Evolutionary conservation across 306 rosid genomes (phyloP), one percentile per base, ranked within the genome.

Genomic region (Gleditsia sinensis): DNA sequence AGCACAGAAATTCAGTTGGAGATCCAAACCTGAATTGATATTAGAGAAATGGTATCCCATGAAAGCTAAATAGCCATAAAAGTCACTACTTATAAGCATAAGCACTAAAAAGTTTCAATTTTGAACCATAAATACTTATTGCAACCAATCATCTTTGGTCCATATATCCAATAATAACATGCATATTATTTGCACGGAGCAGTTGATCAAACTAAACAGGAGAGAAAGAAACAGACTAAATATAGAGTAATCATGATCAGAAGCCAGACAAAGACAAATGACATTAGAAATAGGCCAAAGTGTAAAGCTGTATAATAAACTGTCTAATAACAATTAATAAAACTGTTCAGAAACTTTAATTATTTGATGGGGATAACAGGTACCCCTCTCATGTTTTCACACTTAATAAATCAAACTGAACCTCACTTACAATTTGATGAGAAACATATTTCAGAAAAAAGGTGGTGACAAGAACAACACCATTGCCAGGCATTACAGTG

Each of bases 381-480:
- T 65, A 83, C 75, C 86, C 89, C 86, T 75, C 78, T 81, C 75
- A 84, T 78, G 88, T 86, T 88, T 63, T 73, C 96, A 90, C 90
- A 84, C 91, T 72, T 84, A 77, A 80, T 70, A 74, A 86, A 86
- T 82, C 82, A 86, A 85, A 88, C 82, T 77, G 73, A 83, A 84
- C 80, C 89, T 86, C 87, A 83, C 85, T 74, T 84, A 83, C 87
- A 86, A 86, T 79, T 77, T 84, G 75, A 80, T 76, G 79, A 80
- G 80, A 84, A 82, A 69, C 84, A 86, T 82, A 88, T 82, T 81
- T 82, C 80, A 87, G 69, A 57, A 63, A 57, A 65, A 33, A 76
- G 65, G 60, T 49, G 87, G 84, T 70, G 71, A 64, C 75, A 73
- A 70, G 80, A 85, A 67, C 90, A 78, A 86, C 84, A 88, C 59